A percentile compares a stretch with the other conserved stretches of the same genome.
Conservation (phyloP, 2,329 filamentous ascomycete genomes). For the Talaromyces sp. region DNA sequence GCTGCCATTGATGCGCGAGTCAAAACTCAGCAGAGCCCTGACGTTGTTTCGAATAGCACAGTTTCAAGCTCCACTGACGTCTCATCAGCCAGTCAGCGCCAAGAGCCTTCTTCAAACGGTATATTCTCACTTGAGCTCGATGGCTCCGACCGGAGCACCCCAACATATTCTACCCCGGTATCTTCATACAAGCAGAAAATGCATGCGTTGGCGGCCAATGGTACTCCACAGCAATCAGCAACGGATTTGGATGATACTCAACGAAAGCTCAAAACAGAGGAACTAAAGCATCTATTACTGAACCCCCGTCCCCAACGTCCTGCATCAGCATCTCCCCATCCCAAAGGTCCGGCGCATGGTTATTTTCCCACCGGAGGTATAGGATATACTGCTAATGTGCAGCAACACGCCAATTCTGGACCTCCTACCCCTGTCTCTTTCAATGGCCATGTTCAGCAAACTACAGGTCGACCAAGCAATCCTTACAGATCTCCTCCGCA, state of each 20-base stretch:
- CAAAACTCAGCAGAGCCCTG: conserved; percentile 50
- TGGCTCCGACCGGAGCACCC: conserved; percentile 50
- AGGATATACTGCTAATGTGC: conserved; percentile 20
- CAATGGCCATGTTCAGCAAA: conserved; percentile 14
- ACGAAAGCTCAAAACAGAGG: conserved; percentile 43
- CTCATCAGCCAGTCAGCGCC: conserved; percentile 36
- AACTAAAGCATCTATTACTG: conserved; percentile 45
- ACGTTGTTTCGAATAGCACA: conserved; percentile 42
- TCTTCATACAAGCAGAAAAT: conserved; percentile 52
- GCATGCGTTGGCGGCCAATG: conserved; percentile 41
- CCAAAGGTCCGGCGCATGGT: conserved; percentile 5
- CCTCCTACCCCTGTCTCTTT: conserved; percentile 27
- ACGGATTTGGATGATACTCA: conserved; percentile 37
- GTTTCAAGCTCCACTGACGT: conserved; percentile 50
- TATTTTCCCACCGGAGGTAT: not conserved
- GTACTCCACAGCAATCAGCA: conserved; percentile 30
- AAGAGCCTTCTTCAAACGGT: conserved; percentile 50
- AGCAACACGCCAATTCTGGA: conserved; percentile 33
- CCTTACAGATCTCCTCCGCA: conserved; percentile 26
- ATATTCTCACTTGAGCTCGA: conserved; percentile 70
- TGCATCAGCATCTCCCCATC: conserved; percentile 31
- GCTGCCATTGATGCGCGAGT: conserved; percentile 68
- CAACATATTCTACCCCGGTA: conserved; percentile 65
- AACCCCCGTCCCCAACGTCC: conserved; percentile 41
- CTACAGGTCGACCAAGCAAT: conserved; percentile 20